These are phyloP conservation scores for Arabis hirsuta DNA, from an alignment of 345 rosid species.

Conservation along the genomic window DNA sequence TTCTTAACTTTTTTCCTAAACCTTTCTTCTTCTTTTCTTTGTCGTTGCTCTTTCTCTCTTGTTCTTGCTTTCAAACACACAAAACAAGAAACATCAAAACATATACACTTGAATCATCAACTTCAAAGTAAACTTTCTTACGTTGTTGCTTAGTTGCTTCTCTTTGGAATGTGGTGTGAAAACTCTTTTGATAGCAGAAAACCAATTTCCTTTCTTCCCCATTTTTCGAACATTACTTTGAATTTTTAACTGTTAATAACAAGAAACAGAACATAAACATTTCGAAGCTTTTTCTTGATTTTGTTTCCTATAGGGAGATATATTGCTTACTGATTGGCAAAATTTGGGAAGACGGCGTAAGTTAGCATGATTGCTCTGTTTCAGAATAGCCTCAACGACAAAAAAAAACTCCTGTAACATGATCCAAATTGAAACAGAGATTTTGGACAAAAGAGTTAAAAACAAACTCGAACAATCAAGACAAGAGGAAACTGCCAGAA, in stretches of 20 bases:
- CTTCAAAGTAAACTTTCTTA: constrained; percentile 45
- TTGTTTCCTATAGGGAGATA: background rate
- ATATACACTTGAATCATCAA: constrained; percentile 11
- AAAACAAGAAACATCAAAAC: constrained; percentile 22
- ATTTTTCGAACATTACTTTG: constrained; percentile 70
- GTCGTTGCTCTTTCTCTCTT: constrained; percentile 58
- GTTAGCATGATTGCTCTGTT: constrained; percentile 34
- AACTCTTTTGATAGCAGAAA: constrained; percentile 88
- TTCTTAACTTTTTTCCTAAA: constrained; percentile 57
- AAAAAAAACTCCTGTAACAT: constrained; percentile 4
- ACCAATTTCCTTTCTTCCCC: constrained; percentile 98
- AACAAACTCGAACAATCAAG: constrained; percentile 13
- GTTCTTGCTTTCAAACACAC: constrained; percentile 51
- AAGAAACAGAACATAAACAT: constrained; percentile 29
- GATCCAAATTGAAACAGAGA: constrained; percentile 18
- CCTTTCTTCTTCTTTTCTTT: constrained; percentile 82
- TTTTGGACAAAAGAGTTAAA: constrained; percentile 6
- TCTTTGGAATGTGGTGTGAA: constrained; percentile 74
- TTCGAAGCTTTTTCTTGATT: constrained; percentile 28
- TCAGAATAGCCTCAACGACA: background rate
- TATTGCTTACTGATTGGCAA: constrained; percentile 20
- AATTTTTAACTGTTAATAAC: constrained; percentile 37
- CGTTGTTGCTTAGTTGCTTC: constrained; percentile 58
- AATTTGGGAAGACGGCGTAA: background rate
- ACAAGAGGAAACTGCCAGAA: constrained; percentile 35